These are phyloP conservation scores for Malassezia nana DNA, from an alignment of 1,284 basidiomycete genomes.

Conservation along the genomic window DNA sequence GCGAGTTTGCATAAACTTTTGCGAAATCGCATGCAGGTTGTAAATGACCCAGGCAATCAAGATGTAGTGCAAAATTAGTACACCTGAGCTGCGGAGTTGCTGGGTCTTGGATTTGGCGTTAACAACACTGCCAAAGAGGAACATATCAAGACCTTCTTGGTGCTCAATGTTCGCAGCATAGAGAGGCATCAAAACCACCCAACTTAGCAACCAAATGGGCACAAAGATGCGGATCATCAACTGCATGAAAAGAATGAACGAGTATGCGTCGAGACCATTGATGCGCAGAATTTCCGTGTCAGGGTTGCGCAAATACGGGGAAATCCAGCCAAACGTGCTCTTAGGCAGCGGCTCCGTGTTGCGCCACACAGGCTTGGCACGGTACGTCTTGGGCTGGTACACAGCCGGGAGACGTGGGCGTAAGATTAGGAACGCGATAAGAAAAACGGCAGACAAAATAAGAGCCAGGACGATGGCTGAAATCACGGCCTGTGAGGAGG, in stretches of 20 bases:
- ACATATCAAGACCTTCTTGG: slow-evolving; percentile 58
- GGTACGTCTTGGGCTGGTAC: slow-evolving; percentile 49
- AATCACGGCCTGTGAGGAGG: slow-evolving; percentile 41
- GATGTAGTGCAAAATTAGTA: slow-evolving; percentile 38
- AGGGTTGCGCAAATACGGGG: slow-evolving; percentile 44
- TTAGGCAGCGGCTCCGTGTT: slow-evolving; percentile 43
- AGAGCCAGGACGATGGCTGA: slow-evolving; percentile 44
- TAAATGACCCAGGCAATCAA: slow-evolving; percentile 63
- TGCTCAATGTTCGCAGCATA: slow-evolving; percentile 33
- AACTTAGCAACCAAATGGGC: slow-evolving; percentile 55
- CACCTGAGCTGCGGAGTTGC: slow-evolving; percentile 35
- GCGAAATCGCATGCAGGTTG: slow-evolving; percentile 70
- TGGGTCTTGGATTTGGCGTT: slow-evolving; percentile 19
- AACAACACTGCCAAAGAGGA: slow-evolving; percentile 66
- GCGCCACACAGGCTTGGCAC: slow-evolving; percentile 40
- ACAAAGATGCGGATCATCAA: slow-evolving; percentile 66
- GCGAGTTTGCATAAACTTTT: slow-evolving; percentile 66
- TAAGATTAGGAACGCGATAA: slow-evolving; percentile 47
- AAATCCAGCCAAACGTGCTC: slow-evolving; percentile 49
- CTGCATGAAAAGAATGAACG: slow-evolving; percentile 78
- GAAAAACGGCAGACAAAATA: slow-evolving; percentile 38
- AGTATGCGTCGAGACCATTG: slow-evolving; percentile 87
- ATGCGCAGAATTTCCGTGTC: slow-evolving; percentile 48
- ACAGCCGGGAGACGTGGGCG: slow-evolving; percentile 48
- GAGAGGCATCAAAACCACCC: slow-evolving; percentile 58